These are phyloP conservation scores for Pythium folliculosum DNA, from an alignment of 352 stramenopile genomes.

Conservation along the genomic window DNA sequence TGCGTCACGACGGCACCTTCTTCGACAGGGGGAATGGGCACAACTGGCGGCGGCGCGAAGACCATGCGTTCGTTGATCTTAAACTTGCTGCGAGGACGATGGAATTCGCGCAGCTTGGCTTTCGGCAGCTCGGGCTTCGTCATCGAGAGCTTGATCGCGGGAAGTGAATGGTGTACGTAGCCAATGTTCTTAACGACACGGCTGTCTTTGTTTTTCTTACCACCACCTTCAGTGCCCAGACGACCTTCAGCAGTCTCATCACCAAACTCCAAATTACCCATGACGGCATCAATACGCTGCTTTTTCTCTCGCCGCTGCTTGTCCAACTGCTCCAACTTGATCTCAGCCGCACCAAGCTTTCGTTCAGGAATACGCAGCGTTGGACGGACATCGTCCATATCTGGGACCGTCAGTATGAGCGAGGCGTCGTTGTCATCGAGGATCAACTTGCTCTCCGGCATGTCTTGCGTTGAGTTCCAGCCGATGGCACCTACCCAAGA, in stretches of 20 bases:
- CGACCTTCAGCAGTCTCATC: conserved; percentile 70
- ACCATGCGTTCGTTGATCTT: conserved; percentile 82
- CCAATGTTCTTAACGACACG: conserved; percentile 87
- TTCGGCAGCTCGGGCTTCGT: conserved; percentile 86
- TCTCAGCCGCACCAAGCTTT: conserved; percentile 77
- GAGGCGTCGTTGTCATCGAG: conserved; percentile 82
- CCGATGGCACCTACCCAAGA: conserved; percentile 79
- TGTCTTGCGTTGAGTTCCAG: conserved; percentile 78
- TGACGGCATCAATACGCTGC: conserved; percentile 79
- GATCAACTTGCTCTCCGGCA: conserved; percentile 80
- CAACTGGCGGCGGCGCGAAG: conserved; percentile 46
- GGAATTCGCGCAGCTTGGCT: conserved; percentile 79
- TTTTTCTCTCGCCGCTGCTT: conserved; percentile 80
- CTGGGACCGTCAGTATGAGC: conserved; percentile 72
- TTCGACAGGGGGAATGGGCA: conserved; percentile 48
- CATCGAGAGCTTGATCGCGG: conserved; percentile 85
- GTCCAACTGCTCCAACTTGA: conserved; percentile 67
- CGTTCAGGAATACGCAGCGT: conserved; percentile 82
- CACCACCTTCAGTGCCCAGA: conserved; percentile 61
- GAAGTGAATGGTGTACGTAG: conserved; percentile 81
- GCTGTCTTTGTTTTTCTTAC: conserved; percentile 83
- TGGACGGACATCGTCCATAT: conserved; percentile 81
- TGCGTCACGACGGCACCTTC: conserved; percentile 73
- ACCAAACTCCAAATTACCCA: conserved; percentile 78
- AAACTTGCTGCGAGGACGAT: conserved; percentile 82